A percentile compares a stretch with the other conserved stretches of the same genome.
These are phyloP conservation scores for Linderina pennispora DNA, from an alignment of 192 early-diverging fungal genomes.

Conservation along the genomic window DNA sequence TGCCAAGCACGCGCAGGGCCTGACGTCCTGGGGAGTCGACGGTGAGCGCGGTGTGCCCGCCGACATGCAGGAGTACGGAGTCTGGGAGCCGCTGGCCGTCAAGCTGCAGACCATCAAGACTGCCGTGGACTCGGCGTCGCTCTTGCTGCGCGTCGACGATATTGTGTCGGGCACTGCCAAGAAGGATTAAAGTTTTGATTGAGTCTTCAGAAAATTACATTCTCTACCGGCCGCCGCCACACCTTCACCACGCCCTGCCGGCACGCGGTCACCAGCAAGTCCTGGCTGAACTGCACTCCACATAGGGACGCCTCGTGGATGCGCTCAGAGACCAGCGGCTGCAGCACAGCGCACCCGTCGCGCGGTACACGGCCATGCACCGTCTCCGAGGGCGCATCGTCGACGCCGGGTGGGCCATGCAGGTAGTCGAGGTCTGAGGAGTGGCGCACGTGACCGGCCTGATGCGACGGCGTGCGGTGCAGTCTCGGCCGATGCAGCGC, in stretches of 20 bases:
- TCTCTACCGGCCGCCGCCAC: slow-evolving; percentile 61
- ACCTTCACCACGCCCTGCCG: slow-evolving; percentile 64
- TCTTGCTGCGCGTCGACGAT: slow-evolving; percentile 88
- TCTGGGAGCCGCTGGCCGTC: slow-evolving; percentile 99
- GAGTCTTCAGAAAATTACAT: no score
- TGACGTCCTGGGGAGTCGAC: slow-evolving; percentile 92
- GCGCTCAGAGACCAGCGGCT: slow-evolving; percentile 58
- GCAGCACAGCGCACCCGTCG: slow-evolving; percentile 58
- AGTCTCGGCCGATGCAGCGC: slow-evolving; percentile 68
- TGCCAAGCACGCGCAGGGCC: slow-evolving; percentile 89
- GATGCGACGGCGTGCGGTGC: slow-evolving; percentile 1
- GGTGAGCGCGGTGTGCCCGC: slow-evolving; percentile 85
- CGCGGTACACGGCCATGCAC: slow-evolving; percentile 20
- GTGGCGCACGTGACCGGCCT: background rate
- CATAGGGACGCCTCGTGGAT: slow-evolving; percentile 60
- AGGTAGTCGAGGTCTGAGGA: background rate
- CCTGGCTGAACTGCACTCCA: slow-evolving; percentile 59
- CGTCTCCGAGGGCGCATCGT: slow-evolving; percentile 4
- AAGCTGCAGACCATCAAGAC: slow-evolving; percentile 99
- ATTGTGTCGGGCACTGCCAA: slow-evolving; percentile 73
- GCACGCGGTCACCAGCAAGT: slow-evolving; percentile 69
- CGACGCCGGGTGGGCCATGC: slow-evolving; percentile 9
- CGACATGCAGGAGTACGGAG: slow-evolving; percentile 96
- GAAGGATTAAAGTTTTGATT: no score
- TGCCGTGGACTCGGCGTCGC: slow-evolving; percentile 89